Evolutionary conservation across 495 filamentous ascomycete genomes (phyloP).

Genomic region (Trichoderma reesei): DNA sequence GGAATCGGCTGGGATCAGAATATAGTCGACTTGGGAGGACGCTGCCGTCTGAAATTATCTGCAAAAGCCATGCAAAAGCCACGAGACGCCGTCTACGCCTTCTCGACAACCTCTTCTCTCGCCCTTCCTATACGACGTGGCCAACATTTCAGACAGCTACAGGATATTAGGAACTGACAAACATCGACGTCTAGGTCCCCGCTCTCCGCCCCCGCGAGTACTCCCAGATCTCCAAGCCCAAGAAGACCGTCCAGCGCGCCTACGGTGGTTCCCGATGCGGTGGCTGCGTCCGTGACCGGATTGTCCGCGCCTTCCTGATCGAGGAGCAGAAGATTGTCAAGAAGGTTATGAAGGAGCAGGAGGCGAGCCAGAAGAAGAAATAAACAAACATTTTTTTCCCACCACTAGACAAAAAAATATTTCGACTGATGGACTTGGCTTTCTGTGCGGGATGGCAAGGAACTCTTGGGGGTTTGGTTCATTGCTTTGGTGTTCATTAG

Average conservation of each 20-base stretch:
- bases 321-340: constrained; percentile 99
- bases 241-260: constrained; percentile 97
- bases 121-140: not conserved
- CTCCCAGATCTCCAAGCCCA: constrained; percentile 86
- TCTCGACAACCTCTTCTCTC: not conserved
- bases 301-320: constrained; percentile 95
- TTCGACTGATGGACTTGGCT: constrained; percentile 15
- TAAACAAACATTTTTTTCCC: constrained; percentile 21
- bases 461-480: constrained; percentile 17
- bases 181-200: constrained; percentile 56
- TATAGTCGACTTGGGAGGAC: not conserved
- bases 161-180: not conserved
- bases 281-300: constrained; percentile 95
- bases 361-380: constrained; percentile 68
- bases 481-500: constrained; percentile 44
- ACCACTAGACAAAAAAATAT: not conserved
- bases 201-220: constrained; percentile 97
- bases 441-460: constrained; percentile 18
- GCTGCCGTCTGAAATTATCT: no score
- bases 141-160: not conserved
- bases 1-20: not conserved
- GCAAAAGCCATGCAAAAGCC: not conserved
- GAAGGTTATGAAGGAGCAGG: constrained; percentile 93
- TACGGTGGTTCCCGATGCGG: constrained; percentile 97
- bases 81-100: not conserved